These are phyloP conservation scores for Fragaria ananassa DNA, from an alignment of 306 rosid species.

Conservation along the genomic window DNA sequence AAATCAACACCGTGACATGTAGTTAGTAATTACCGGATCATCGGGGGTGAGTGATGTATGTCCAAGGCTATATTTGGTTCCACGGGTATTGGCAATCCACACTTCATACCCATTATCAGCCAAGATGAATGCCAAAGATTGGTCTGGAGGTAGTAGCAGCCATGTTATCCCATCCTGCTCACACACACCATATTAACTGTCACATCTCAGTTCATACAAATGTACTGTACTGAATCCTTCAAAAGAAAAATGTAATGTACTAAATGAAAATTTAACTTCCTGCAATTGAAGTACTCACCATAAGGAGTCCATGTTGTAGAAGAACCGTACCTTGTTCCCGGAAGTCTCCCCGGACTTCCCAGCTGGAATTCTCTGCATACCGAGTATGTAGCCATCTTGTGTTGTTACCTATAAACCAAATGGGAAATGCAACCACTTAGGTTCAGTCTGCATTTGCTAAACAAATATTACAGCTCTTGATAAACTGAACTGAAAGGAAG, in stretches of 20 bases:
- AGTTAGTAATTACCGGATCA: slow-evolving; percentile 11
- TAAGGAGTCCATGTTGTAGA: slow-evolving; percentile 62
- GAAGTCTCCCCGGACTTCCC: slow-evolving; percentile 30
- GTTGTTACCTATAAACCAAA: slow-evolving; percentile 51
- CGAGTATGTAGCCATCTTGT: slow-evolving; percentile 57
- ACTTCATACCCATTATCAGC: slow-evolving; percentile 26
- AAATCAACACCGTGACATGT: not conserved
- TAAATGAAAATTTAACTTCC: not conserved
- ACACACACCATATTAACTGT: slow-evolving; percentile 21
- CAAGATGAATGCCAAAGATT: slow-evolving; percentile 25
- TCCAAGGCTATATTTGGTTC: slow-evolving; percentile 24
- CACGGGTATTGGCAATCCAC: slow-evolving; percentile 28
- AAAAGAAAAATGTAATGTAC: no score
- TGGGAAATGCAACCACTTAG: slow-evolving; percentile 10
- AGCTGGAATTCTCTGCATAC: slow-evolving; percentile 46
- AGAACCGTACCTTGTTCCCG: slow-evolving; percentile 39
- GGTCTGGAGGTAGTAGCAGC: slow-evolving; percentile 25
- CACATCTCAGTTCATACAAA: slow-evolving; percentile 3
- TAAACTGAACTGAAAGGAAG: slow-evolving; percentile 9
- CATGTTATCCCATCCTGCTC: slow-evolving; percentile 55
- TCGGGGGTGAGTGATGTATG: slow-evolving; percentile 23
- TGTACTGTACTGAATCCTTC: not conserved
- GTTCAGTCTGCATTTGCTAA: not conserved
- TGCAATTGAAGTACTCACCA: slow-evolving; percentile 36
- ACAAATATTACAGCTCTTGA: slow-evolving; percentile 9